phyloP scores from a whole-genome alignment of 2,329 filamentous ascomycete genomes.

The Eurotiales sp. region DNA sequence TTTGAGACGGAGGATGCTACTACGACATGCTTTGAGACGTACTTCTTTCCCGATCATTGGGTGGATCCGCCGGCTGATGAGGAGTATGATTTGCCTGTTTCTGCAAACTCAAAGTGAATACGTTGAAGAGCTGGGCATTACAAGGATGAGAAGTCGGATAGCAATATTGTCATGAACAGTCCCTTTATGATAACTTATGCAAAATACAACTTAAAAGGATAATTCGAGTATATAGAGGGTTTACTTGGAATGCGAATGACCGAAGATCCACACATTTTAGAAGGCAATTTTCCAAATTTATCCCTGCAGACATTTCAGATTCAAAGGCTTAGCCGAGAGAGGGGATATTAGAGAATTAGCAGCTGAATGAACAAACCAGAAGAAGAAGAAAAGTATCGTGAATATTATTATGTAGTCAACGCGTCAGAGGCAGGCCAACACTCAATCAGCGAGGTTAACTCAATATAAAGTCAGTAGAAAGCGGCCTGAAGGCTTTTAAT shows the following conservation, averaged over 20 bases:
- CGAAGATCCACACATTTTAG: not conserved
- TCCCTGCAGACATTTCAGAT: not conserved
- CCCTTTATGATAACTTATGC: not conserved
- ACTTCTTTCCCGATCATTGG: not conserved
- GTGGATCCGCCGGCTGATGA: conserved; percentile 3
- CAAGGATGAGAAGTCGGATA: no score
- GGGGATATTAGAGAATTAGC: not conserved
- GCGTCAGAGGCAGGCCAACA: no score
- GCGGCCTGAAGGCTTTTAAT: no score
- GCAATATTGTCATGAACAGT: no score
- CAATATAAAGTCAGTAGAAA: no score
- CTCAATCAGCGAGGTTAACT: no score
- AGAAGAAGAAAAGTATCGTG: no score
- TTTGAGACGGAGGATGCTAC: conserved; percentile 6
- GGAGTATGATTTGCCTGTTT: not conserved
- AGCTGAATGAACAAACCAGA: no score
- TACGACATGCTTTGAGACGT: conserved; percentile 2
- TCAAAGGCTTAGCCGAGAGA: not conserved
- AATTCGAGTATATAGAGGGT: not conserved
- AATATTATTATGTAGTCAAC: not conserved
- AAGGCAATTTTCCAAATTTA: not conserved
- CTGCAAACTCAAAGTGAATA: not conserved
- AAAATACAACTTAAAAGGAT: not conserved
- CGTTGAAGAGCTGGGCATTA: not conserved
- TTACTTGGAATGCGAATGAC: not conserved